phyloP scores from a whole-genome alignment of 495 filamentous ascomycete genomes.

The Hypoxylon intermedium region DNA sequence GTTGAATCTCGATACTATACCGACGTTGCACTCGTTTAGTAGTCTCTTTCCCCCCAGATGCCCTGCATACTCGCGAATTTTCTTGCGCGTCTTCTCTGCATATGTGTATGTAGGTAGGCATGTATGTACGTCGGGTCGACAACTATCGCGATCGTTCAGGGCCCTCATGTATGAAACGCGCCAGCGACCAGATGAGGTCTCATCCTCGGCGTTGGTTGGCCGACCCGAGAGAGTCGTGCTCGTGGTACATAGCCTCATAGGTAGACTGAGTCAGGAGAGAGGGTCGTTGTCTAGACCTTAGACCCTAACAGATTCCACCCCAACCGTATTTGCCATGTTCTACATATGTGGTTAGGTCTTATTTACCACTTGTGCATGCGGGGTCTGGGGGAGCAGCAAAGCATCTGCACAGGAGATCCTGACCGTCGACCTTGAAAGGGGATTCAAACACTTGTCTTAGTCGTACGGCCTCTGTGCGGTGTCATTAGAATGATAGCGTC shows the following conservation, averaged over 20 bases:
- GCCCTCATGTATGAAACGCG: conserved; percentile 3
- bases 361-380: conserved; percentile 11
- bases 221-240: conserved; percentile 11
- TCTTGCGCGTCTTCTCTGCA: conserved; percentile 27
- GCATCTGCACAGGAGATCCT: conserved; percentile 35
- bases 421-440: conserved; percentile 25
- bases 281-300: conserved; percentile 18
- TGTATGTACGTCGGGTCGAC: conserved; percentile 10
- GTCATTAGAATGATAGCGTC: not conserved
- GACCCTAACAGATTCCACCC: conserved; percentile 21
- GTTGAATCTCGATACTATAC: conserved; percentile 10
- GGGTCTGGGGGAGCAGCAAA: conserved; percentile 27
- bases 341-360: not conserved
- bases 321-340: conserved; percentile 14
- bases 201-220: conserved; percentile 23
- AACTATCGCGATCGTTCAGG: conserved; percentile 26
- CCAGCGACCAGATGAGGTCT: conserved; percentile 8
- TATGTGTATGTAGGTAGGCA: not conserved
- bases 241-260: conserved; percentile 33
- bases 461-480: conserved; percentile 5
- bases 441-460: not conserved
- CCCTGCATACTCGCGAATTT: conserved; percentile 19
- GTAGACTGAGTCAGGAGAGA: conserved; percentile 20
- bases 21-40: conserved; percentile 38
- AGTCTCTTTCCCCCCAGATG: conserved; percentile 6